Evolutionary conservation across 2,329 filamentous ascomycete genomes (phyloP), one percentile per base, ranked within the genome.

Genomic region (Colletotrichum liriopes): DNA sequence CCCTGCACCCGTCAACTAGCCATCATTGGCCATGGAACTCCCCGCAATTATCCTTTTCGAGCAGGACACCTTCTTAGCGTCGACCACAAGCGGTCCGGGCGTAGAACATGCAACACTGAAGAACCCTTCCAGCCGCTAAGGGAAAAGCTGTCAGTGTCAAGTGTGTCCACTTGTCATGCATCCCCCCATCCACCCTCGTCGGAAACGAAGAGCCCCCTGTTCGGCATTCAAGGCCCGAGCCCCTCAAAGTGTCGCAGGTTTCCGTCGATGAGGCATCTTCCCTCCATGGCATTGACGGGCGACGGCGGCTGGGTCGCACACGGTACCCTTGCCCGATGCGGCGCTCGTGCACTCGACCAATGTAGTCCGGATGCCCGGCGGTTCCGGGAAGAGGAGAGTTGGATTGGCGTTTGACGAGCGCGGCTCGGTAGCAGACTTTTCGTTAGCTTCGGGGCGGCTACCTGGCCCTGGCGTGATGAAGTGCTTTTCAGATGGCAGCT

Each of bases 161-260:
- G 35, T 51, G 26, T 32, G 49, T 26, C 18, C 11, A 14, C 43
- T 52, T 60, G 54, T 60, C 32, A 63, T 68, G 68, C 58, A 37
- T 20, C 23, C 58, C 9, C 39, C 26, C 3, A 35, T n/a, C 58
- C 37, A 26, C 32, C 43, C 14, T 62, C 43, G 20, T 49, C 59
- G 45, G 45, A n/a, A 58, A 41, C 51, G 16, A 8, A 16, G 49
- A 3, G 4, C 16, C 64, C 68, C 68, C 58, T 69, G 69, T 58
- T 56, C 58, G 54, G 65, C 49, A 35, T 60, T 35, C 56, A 14
- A 56, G 47, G 54, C 45, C 58, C 68, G 59, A 63, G 23, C 60
- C 35, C 59, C 64, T 56, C 23, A 26, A 41, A 35, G n/a, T 73
- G 69, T 72, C 65, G 32, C 64, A 72, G 64, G 37, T 56, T 39